A percentile compares a stretch with the other conserved stretches of the same genome.
These are phyloP conservation scores for Misopates orontium DNA, from an alignment of 257 asterid species.

Conservation along the genomic window DNA sequence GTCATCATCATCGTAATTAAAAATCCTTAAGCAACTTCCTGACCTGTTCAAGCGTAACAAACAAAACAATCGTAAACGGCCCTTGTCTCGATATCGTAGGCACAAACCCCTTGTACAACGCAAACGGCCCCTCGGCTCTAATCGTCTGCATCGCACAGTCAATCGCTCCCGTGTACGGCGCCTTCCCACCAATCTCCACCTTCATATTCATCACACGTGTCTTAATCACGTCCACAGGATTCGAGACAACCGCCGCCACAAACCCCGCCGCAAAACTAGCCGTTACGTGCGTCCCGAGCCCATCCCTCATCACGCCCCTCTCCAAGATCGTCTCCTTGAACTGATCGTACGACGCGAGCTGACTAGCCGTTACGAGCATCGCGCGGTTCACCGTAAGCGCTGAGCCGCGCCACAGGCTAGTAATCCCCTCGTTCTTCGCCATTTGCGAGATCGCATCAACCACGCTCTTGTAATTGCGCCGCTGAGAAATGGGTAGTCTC, in stretches of 20 bases:
- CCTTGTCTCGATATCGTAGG: conserved; percentile 94
- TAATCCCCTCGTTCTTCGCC: conserved; percentile 66
- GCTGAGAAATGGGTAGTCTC: conserved; percentile 67
- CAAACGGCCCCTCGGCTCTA: conserved; percentile 79
- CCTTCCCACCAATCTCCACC: conserved; percentile 64
- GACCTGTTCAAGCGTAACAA: conserved; percentile 89
- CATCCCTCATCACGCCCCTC: conserved; percentile 61
- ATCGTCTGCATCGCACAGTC: conserved; percentile 88
- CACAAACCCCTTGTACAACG: conserved; percentile 79
- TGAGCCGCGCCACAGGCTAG: conserved; percentile 95
- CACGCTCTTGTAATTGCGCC: conserved; percentile 84
- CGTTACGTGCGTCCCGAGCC: conserved; percentile 80
- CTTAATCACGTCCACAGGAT: conserved; percentile 89
- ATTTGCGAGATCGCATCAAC: conserved; percentile 78
- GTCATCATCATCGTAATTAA: conserved; percentile 28
- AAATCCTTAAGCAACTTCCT: conserved; percentile 76
- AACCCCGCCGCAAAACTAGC: conserved; percentile 89
- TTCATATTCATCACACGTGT: conserved; percentile 94
- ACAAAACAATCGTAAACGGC: conserved; percentile 83
- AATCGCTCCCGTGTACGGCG: conserved; percentile 77
- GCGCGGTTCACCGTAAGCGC: conserved; percentile 90
- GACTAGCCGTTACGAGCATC: conserved; percentile 87
- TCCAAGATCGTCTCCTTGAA: conserved; percentile 61
- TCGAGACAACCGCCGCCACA: conserved; percentile 34
- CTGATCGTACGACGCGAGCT: conserved; percentile 85